Conservation (phyloP, 495 filamentous ascomycete species). For the Penicillium simplicissimum region DNA sequence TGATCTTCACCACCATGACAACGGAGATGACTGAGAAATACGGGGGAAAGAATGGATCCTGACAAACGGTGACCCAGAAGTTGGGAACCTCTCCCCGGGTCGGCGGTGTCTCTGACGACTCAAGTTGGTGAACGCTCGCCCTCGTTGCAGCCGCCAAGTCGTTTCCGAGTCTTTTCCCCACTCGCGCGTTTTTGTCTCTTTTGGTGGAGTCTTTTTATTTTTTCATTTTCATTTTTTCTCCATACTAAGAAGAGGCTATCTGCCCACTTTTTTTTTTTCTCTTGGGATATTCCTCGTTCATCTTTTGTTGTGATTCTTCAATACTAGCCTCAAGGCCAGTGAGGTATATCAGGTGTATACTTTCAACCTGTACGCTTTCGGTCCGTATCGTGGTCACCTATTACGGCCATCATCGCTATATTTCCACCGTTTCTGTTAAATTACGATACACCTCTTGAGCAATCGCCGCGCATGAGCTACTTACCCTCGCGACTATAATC, state of each 20-base stretch:
- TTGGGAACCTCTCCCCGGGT: not conserved
- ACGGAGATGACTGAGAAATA: not conserved
- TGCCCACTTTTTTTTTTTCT: constrained; percentile 1
- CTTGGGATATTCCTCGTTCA: not conserved
- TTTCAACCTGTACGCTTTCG: too few relatives aligned
- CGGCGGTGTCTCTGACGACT: not conserved
- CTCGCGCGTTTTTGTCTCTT: constrained; percentile 8
- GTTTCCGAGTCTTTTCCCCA: constrained; percentile 5
- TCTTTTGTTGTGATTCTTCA: not conserved
- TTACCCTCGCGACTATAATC: not conserved
- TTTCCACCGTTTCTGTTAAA: not conserved
- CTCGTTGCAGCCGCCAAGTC: not conserved
- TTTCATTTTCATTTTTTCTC: not conserved
- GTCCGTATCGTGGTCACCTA: not conserved
- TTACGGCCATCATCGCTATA: not conserved
- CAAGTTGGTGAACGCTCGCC: not conserved
- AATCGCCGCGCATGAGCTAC: not conserved
- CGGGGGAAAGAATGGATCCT: not conserved
- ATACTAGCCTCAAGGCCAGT: not conserved
- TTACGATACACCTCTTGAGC: not conserved
- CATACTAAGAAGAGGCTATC: constrained; percentile 1
- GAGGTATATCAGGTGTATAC: not conserved
- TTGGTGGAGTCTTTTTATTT: constrained; percentile 1
- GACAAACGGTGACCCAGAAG: not conserved
- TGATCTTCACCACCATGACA: not conserved